Evolutionary conservation across 1,284 basidiomycete genomes (phyloP).

Genomic region (Apiotrichum domesticum): DNA sequence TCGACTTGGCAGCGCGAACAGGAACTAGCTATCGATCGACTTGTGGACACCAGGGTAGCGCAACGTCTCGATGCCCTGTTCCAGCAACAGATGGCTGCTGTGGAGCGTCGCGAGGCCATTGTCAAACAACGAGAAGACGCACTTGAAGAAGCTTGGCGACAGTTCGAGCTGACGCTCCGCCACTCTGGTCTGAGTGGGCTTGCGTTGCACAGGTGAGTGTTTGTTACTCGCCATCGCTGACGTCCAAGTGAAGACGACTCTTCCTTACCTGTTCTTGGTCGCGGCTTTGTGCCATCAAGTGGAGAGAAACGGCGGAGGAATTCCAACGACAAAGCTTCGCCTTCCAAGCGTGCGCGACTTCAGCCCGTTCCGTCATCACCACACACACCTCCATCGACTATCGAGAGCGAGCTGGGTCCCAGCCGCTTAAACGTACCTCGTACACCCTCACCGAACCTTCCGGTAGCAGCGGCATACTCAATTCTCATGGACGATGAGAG

Average conservation of each 20-base stretch:
- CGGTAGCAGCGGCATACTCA: no score
- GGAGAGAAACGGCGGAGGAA: not conserved
- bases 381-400: not conserved
- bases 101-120: slow-evolving; percentile 12
- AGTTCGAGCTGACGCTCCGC: not conserved
- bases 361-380: not conserved
- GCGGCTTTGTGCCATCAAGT: not conserved
- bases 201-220: no score
- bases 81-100: not conserved
- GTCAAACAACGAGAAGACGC: slow-evolving; percentile 20
- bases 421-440: not conserved
- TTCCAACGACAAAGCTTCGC: not conserved
- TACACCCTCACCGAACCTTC: no score
- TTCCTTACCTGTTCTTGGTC: no score
- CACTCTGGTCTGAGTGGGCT: no score
- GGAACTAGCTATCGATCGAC: not conserved
- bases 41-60: not conserved
- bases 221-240: no score
- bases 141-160: slow-evolving; percentile 6
- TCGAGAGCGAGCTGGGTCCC: not conserved
- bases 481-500: not conserved
- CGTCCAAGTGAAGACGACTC: no score
- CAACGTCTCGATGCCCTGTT: not conserved
- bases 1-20: not conserved
- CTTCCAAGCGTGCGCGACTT: not conserved